phyloP scores from a whole-genome alignment of 306 rosid species.

The Quercus dentata region DNA sequence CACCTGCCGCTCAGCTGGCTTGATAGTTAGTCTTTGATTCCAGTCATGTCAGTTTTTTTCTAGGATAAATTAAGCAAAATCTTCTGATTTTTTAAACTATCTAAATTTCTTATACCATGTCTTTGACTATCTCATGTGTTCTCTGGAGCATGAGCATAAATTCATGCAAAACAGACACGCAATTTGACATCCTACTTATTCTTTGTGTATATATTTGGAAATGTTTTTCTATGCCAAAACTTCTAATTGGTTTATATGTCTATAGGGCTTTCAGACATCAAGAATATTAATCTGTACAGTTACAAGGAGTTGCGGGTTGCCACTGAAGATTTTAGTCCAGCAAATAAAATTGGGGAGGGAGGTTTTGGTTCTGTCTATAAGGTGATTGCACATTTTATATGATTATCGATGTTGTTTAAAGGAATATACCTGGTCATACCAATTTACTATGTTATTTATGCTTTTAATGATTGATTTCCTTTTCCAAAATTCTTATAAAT shows the following conservation, averaged over 20 bases:
- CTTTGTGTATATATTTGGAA: not conserved
- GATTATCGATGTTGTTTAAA: not conserved
- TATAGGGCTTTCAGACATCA: slow-evolving; percentile 51
- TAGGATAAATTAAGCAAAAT: not conserved
- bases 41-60: not conserved
- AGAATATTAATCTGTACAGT: slow-evolving; percentile 49
- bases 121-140: not conserved
- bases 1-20: not conserved
- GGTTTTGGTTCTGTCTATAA: slow-evolving; percentile 91
- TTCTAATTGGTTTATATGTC: slow-evolving; percentile 6
- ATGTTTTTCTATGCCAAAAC: not conserved
- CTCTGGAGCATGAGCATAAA: not conserved
- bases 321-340: slow-evolving; percentile 46
- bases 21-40: not conserved
- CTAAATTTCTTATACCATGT: slow-evolving; percentile 1
- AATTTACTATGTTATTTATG: slow-evolving; percentile 1
- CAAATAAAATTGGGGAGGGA: slow-evolving; percentile 73
- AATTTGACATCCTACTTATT: not conserved
- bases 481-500: slow-evolving; percentile 1
- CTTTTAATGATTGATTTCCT: slow-evolving; percentile 3
- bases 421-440: slow-evolving; percentile 3
- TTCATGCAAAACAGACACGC: not conserved
- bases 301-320: slow-evolving; percentile 62
- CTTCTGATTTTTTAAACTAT: not conserved
- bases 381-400: slow-evolving; percentile 38